phyloP scores from a whole-genome alignment of 495 filamentous ascomycete species.

The Neurospora sublineolata region DNA sequence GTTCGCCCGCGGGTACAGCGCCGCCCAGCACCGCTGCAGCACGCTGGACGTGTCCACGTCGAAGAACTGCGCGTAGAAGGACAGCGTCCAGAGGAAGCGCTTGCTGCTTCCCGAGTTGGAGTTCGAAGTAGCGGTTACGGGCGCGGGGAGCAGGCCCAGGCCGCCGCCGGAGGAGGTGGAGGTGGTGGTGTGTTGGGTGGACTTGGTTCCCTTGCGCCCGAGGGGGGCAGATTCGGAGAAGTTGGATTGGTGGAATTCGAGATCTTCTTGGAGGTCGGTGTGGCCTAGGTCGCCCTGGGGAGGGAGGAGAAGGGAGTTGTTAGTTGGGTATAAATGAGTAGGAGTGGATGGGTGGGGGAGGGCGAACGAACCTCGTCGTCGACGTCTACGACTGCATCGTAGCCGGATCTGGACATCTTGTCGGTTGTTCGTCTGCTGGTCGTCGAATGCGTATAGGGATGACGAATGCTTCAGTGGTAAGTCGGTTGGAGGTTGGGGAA shows the following conservation, averaged over 20 bases:
- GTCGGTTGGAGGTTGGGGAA: not conserved
- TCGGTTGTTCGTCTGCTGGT: not conserved
- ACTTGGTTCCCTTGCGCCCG: constrained; percentile 34
- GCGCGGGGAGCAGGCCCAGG: constrained; percentile 38
- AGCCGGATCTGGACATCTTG: constrained; percentile 71
- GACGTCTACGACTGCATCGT: constrained; percentile 95
- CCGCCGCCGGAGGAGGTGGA: constrained; percentile 43
- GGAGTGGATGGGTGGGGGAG: not conserved
- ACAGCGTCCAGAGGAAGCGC: constrained; percentile 80
- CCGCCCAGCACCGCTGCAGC: constrained; percentile 66
- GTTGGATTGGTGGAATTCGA: constrained; percentile 90
- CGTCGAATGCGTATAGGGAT: not conserved
- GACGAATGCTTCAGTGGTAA: not conserved
- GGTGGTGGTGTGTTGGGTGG: not conserved
- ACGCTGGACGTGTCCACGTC: constrained; percentile 91
- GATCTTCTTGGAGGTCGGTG: constrained; percentile 95
- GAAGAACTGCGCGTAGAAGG: constrained; percentile 96
- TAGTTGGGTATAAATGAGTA: not conserved
- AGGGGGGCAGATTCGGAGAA: constrained; percentile 44
- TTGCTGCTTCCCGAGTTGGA: constrained; percentile 48
- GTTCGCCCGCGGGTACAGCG: constrained; percentile 79
- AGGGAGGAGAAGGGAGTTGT: not conserved
- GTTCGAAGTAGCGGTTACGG: constrained; percentile 30
- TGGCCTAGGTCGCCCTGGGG: constrained; percentile 93
- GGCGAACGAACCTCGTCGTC: constrained; percentile 54